Evolutionary conservation across 106 monocot genomes (phyloP), one percentile per base, ranked within the genome.

Genomic region (Vanilla planifolia): DNA sequence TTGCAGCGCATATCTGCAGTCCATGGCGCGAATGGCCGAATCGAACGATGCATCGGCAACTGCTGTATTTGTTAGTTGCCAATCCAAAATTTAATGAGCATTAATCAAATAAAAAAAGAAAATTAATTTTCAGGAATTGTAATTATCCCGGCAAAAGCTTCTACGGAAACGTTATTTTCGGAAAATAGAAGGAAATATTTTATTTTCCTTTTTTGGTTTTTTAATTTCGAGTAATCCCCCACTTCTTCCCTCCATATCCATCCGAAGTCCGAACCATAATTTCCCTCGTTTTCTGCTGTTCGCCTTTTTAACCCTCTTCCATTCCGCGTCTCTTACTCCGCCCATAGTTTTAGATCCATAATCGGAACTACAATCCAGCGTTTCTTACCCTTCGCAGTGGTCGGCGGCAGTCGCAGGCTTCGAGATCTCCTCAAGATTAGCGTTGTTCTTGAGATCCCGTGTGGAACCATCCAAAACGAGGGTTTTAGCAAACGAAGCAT

Each of bases 211-310:
- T 43, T 43, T 15, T 15, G 13, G 3, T 57, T 34, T 30, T 57
- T 57, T 57, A 57, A 57, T 57, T 57, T 57, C 34, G 4, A 33
- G 35, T 36, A 34, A 34, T 57, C 33, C 13, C 34, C 19, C 57
- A 19, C 17, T 35, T 17, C 43, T 76, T 73, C 73, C 69, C 82
- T 79, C 72, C 71, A 65, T n/a, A 6, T 44, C 64, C 45, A 36
- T 48, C 41, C 62, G n/a, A n/a, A n/a, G n/a, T n/a, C n/a, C n/a
- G 42, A 42, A 42, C 71, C 73, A 69, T 80, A 76, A 68, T 75
- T 87, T 71, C 80, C 81, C 72, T 81, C 81, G 76, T 80, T 75
- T 66, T 68, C 80, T 76, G 71, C 67, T 75, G 59, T 55, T 60
- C 30, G 44, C 35, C 16, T 59, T 69, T 51, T 61, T 37, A 37